phyloP scores from a whole-genome alignment of 139 green algal species.

The Spirogloea muscicola region DNA sequence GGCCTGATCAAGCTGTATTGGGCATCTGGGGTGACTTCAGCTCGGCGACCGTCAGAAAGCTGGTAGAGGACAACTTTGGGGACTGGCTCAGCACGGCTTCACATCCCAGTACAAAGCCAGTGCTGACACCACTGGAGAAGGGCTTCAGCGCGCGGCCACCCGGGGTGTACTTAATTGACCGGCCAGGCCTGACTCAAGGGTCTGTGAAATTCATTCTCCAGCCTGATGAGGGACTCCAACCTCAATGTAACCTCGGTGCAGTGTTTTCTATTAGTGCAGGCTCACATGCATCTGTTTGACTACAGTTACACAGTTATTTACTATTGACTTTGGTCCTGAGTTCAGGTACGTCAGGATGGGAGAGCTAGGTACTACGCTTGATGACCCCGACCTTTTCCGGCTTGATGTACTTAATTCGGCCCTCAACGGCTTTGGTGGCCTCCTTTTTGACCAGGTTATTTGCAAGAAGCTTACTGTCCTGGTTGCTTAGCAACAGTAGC shows the following conservation, averaged over 20 bases:
- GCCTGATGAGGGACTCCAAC: too few relatives aligned
- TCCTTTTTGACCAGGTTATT: conserved; percentile 49
- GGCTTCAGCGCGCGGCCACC: background rate
- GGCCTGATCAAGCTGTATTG: conserved; percentile 36
- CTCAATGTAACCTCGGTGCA: too few relatives aligned
- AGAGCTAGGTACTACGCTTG: conserved; percentile 37
- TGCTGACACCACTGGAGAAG: conserved; percentile 3
- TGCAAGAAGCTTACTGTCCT: too few relatives aligned
- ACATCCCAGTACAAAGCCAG: background rate
- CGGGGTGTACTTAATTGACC: conserved; percentile 29
- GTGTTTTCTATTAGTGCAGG: too few relatives aligned
- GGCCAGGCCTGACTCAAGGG: conserved; percentile 35
- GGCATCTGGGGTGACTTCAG: conserved; percentile 48
- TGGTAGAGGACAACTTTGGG: conserved; percentile 21
- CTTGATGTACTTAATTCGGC: conserved; percentile 45
- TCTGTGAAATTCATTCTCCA: conserved; percentile 7
- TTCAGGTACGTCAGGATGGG: conserved; percentile 37
- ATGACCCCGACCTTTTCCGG: conserved; percentile 27
- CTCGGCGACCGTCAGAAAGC: background rate
- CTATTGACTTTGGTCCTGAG: too few relatives aligned
- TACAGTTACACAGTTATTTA: too few relatives aligned
- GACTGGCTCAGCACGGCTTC: background rate
- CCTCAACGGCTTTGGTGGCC: conserved; percentile 47
- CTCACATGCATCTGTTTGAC: too few relatives aligned
- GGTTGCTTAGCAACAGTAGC: too few relatives aligned